Percentiles rank a stretch among this genome's conserved stretches.
These are phyloP conservation scores for Boletus speciosus DNA, from an alignment of 768 basidiomycete species.

Conservation along the genomic window DNA sequence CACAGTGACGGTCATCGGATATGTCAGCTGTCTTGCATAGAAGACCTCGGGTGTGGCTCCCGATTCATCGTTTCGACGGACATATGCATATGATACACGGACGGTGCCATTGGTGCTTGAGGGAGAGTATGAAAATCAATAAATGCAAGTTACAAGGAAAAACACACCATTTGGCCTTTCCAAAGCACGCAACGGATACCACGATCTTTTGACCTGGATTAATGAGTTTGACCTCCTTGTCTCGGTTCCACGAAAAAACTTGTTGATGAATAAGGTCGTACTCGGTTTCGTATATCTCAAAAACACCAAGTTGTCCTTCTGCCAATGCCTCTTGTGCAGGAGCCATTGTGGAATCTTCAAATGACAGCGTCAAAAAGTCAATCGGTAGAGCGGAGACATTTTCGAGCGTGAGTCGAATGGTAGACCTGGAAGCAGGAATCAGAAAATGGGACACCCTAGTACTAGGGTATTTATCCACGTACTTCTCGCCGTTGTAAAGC, in stretches of 20 bases:
- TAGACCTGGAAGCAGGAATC: constrained; percentile 51
- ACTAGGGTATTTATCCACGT: constrained; percentile 22
- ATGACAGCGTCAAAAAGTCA: constrained; percentile 81
- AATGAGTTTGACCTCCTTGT: constrained; percentile 47
- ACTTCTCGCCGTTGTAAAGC: constrained; percentile 95
- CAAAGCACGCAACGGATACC: constrained; percentile 70
- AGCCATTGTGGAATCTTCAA: constrained; percentile 85
- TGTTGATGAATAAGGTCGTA: constrained; percentile 72
- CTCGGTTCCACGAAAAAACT: constrained; percentile 70
- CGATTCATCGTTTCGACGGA: constrained; percentile 42
- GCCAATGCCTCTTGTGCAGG: constrained; percentile 72
- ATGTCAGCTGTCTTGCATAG: constrained; percentile 81
- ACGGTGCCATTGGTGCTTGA: constrained; percentile 72
- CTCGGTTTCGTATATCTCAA: constrained; percentile 89
- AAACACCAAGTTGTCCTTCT: constrained; percentile 77
- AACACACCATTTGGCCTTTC: constrained; percentile 89
- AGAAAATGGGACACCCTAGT: neutral
- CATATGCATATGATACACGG: constrained; percentile 78
- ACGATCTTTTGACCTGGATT: constrained; percentile 67
- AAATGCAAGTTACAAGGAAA: neutral
- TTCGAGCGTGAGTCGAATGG: constrained; percentile 82
- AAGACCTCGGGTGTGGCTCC: constrained; percentile 51
- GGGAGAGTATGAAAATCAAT: neutral
- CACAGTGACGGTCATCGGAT: constrained; percentile 89
- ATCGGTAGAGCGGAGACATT: constrained; percentile 82